A percentile compares a stretch with the other conserved stretches of the same genome.
phyloP scores from a whole-genome alignment of 257 asterid genomes.

The Linaria vulgaris region DNA sequence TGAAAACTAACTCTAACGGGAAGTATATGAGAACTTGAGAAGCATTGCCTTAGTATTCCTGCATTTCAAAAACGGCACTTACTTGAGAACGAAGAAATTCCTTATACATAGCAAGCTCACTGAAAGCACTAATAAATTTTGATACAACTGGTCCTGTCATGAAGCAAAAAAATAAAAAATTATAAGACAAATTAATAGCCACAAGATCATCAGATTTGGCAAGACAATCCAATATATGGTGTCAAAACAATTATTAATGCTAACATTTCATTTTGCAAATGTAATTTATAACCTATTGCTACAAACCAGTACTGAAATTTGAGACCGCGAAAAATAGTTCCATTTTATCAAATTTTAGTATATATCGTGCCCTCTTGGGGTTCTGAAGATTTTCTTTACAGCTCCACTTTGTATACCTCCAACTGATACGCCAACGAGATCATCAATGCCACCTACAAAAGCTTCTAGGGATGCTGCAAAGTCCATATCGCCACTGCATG shows the following conservation, averaged over 20 bases:
- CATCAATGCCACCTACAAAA: slow-evolving; percentile 93
- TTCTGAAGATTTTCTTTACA: slow-evolving; percentile 2
- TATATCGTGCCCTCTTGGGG: not conserved
- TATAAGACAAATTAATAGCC: slow-evolving; percentile 8
- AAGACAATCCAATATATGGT: slow-evolving; percentile 11
- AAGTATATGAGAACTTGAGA: no score
- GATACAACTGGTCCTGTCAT: slow-evolving; percentile 82
- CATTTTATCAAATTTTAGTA: slow-evolving; percentile 12
- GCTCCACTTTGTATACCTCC: slow-evolving; percentile 59
- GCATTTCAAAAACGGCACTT: slow-evolving; percentile 22
- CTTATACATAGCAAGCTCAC: slow-evolving; percentile 89
- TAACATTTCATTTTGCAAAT: not conserved
- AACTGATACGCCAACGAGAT: slow-evolving; percentile 82
- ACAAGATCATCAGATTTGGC: slow-evolving; percentile 9
- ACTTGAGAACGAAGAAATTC: slow-evolving; percentile 98
- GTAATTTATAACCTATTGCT: not conserved
- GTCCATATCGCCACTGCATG: slow-evolving; percentile 66
- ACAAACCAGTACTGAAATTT: slow-evolving; percentile 1
- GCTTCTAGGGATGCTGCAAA: slow-evolving; percentile 91
- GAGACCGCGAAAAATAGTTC: slow-evolving; percentile 11
- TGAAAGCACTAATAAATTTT: slow-evolving; percentile 69
- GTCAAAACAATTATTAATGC: slow-evolving; percentile 5
- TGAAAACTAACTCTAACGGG: slow-evolving; percentile 17
- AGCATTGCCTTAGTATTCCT: slow-evolving; percentile 7
- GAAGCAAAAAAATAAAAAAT: slow-evolving; percentile 34